A percentile compares a stretch with the other conserved stretches of the same genome.
phyloP scores from a whole-genome alignment of 2,329 filamentous ascomycete genomes.

The Diaporthe sp. region DNA sequence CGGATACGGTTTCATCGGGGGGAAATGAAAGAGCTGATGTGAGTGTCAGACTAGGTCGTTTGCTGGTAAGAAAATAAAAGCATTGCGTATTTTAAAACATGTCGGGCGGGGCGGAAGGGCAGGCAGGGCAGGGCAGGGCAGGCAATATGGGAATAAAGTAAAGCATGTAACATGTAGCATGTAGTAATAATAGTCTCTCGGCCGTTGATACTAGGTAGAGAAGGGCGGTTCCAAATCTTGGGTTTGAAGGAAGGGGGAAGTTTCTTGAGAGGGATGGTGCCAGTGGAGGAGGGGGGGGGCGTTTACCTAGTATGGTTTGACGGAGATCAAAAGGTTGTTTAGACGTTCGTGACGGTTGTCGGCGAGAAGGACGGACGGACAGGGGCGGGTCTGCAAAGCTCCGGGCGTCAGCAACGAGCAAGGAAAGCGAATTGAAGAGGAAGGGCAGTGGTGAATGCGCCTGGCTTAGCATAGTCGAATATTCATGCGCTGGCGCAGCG shows the following conservation, averaged over 20 bases:
- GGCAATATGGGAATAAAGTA: constrained; percentile 23
- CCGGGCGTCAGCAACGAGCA: constrained; percentile 15
- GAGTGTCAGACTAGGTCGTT: constrained; percentile 25
- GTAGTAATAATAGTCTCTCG: constrained; percentile 25
- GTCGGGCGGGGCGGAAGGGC: constrained; percentile 19
- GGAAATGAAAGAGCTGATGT: constrained; percentile 26
- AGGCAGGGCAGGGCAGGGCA: constrained; percentile 25
- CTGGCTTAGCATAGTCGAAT: constrained; percentile 22
- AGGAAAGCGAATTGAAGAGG: not conserved
- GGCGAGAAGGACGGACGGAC: constrained; percentile 15
- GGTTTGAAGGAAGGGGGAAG: not conserved
- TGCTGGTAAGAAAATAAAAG: constrained; percentile 21
- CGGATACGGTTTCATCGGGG: constrained; percentile 21
- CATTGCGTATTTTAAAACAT: constrained; percentile 25
- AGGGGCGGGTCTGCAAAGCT: constrained; percentile 12
- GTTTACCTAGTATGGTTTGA: constrained; percentile 32
- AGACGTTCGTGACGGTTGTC: constrained; percentile 21
- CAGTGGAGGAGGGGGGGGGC: not conserved
- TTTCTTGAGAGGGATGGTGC: not conserved
- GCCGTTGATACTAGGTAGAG: constrained; percentile 9
- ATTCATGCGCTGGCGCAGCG: constrained; percentile 15
- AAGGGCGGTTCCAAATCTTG: constrained; percentile 3
- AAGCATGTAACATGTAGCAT: constrained; percentile 23
- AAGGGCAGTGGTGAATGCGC: constrained; percentile 3
- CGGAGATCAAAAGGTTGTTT: constrained; percentile 10